Percentiles rank a stretch among this genome's conserved stretches.
Evolutionary conservation across 2,329 filamentous ascomycete genomes (phyloP).

Genomic region (Aspergillus fructus): DNA sequence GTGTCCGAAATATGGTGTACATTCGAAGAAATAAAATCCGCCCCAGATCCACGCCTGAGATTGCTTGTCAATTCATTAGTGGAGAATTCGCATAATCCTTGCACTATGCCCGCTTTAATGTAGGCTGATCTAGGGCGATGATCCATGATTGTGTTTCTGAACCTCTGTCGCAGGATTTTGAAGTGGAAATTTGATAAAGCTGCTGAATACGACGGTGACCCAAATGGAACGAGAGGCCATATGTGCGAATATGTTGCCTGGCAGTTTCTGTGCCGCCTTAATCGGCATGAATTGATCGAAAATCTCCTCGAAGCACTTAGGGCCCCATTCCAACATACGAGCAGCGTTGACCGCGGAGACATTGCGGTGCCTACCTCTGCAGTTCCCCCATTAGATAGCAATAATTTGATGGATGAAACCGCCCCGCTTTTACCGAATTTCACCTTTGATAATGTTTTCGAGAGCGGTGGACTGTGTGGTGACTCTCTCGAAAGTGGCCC

Average conservation of each 20-base stretch:
- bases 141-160: neutral
- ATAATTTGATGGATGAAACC: conserved; percentile 22
- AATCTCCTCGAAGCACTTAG: conserved; percentile 55
- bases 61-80: conserved; percentile 40
- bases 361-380: conserved; percentile 19
- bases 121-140: conserved; percentile 32
- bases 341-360: conserved; percentile 22
- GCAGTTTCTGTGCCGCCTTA: conserved; percentile 58
- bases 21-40: conserved; percentile 46
- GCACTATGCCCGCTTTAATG: conserved; percentile 52
- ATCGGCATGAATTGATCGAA: conserved; percentile 58
- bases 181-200: conserved; percentile 56
- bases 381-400: conserved; percentile 3
- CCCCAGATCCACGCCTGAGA: conserved; percentile 37
- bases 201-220: conserved; percentile 54
- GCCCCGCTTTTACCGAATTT: conserved; percentile 31
- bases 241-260: conserved; percentile 64
- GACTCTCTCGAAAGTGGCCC: conserved; percentile 51
- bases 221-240: conserved; percentile 56
- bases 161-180: conserved; percentile 47
- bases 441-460: conserved; percentile 26
- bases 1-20: conserved; percentile 43
- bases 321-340: conserved; percentile 19
- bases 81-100: conserved; percentile 44
- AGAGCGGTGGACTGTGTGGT: conserved; percentile 36